Conservation (phyloP, 2,329 filamentous ascomycete genomes). For the Neonectria punicea region DNA sequence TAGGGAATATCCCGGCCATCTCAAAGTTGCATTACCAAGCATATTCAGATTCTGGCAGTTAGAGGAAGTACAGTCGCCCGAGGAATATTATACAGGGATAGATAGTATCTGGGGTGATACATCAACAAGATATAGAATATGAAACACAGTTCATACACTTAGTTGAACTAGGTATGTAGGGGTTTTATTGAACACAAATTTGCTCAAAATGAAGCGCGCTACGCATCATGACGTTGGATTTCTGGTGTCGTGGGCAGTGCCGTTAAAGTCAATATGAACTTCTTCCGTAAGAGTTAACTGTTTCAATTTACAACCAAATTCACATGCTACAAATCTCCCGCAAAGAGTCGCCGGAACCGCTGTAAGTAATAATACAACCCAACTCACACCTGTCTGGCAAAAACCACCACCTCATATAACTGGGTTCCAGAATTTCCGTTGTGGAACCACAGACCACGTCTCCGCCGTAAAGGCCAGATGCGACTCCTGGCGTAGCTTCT, state of each 20-base stretch:
- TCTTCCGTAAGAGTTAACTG: too few relatives aligned
- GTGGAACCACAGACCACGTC: conserved; percentile 29
- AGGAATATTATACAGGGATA: neutral
- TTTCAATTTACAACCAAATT: neutral
- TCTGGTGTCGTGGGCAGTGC: too few relatives aligned
- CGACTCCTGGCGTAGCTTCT: conserved; percentile 36
- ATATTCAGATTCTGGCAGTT: neutral
- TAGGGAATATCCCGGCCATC: neutral
- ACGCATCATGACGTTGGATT: too few relatives aligned
- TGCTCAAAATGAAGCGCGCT: too few relatives aligned
- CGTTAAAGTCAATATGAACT: too few relatives aligned
- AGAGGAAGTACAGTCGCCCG: neutral
- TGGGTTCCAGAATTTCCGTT: neutral
- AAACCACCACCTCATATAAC: neutral
- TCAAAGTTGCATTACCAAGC: neutral
- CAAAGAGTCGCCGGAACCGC: neutral
- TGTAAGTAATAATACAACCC: neutral
- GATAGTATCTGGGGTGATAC: neutral
- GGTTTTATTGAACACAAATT: too few relatives aligned
- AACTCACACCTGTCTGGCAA: neutral
- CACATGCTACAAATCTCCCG: neutral
- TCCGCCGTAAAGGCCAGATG: conserved; percentile 37
- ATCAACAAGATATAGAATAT: neutral
- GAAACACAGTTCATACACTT: neutral
- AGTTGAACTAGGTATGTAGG: neutral